Evolutionary conservation across 202 grass and related monocot genomes (phyloP).

Genomic region (Cymbopogon flexuosus): DNA sequence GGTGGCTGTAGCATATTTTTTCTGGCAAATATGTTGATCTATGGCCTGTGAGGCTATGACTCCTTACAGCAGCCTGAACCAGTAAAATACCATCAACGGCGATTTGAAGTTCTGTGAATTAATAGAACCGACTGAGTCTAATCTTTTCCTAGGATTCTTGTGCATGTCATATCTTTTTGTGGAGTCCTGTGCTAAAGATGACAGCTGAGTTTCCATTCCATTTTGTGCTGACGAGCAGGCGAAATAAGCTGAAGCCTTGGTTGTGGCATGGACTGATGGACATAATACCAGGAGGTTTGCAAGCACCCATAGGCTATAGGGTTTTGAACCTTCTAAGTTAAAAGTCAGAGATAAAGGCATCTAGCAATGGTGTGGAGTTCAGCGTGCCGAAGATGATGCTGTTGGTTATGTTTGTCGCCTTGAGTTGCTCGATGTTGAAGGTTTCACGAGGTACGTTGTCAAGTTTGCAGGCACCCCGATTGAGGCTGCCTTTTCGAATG

Average conservation of each 20-base stretch:
- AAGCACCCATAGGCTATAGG: constrained; percentile 41
- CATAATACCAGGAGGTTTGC: constrained; percentile 47
- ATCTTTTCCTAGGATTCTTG: neutral
- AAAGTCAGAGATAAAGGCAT: constrained; percentile 47
- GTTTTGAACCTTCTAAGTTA: constrained; percentile 59
- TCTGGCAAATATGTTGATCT: neutral
- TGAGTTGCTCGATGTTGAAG: constrained; percentile 36
- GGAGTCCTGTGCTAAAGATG: neutral
- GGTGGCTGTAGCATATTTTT: neutral
- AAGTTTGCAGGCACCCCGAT: constrained; percentile 42
- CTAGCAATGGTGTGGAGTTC: constrained; percentile 42
- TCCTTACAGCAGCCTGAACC: constrained; percentile 8
- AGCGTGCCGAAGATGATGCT: constrained; percentile 39
- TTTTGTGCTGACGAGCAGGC: constrained; percentile 14
- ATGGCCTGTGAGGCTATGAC: neutral
- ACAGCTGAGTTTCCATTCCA: neutral
- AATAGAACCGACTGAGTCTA: constrained; percentile 2
- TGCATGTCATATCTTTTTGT: constrained; percentile 13
- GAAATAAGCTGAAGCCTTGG: constrained; percentile 17
- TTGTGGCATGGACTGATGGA: neutral
- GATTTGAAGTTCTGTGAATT: neutral
- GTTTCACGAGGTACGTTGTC: constrained; percentile 41
- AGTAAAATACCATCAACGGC: neutral
- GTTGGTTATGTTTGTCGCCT: constrained; percentile 37
- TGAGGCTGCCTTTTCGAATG: constrained; percentile 46